Evolutionary conservation across 2,329 filamentous ascomycete species (phyloP).

Genomic region (Penicillium sp.): DNA sequence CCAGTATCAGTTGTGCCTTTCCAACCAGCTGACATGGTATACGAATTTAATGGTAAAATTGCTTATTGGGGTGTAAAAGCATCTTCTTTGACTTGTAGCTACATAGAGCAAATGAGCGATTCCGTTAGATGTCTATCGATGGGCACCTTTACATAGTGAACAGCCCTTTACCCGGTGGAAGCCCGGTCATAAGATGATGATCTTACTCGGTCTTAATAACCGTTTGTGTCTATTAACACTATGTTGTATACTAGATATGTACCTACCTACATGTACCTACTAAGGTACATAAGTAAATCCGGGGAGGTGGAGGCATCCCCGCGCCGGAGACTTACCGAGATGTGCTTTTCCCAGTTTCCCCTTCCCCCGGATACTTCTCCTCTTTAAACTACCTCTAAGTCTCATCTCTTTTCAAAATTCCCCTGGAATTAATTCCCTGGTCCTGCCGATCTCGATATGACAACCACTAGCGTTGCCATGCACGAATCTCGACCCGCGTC

Average conservation of each 20-base stretch:
- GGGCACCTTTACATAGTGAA: neutral
- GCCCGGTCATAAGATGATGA: neutral
- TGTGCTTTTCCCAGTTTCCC: slow-evolving; percentile 3
- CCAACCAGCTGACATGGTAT: neutral
- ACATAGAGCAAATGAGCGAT: neutral
- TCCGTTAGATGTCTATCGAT: neutral
- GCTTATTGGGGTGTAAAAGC: neutral
- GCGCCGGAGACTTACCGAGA: slow-evolving; percentile 11
- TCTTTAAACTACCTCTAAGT: neutral
- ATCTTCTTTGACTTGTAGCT: neutral
- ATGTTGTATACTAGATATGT: neutral
- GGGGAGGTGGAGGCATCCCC: slow-evolving; percentile 14
- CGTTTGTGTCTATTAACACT: too few species aligned
- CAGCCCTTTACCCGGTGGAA: neutral
- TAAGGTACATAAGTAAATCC: neutral
- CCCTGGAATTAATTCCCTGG: neutral
- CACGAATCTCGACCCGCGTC: slow-evolving; percentile 9
- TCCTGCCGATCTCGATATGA: slow-evolving; percentile 14
- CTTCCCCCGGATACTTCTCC: slow-evolving; percentile 18
- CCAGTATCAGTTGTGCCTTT: neutral
- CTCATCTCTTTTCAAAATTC: neutral
- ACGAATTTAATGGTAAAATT: too few species aligned
- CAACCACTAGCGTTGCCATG: slow-evolving; percentile 13
- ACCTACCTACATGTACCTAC: too few species aligned
- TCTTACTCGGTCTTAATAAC: neutral